These are phyloP conservation scores for Scleroderma citrinum DNA, from an alignment of 768 basidiomycete genomes.

Conservation along the genomic window DNA sequence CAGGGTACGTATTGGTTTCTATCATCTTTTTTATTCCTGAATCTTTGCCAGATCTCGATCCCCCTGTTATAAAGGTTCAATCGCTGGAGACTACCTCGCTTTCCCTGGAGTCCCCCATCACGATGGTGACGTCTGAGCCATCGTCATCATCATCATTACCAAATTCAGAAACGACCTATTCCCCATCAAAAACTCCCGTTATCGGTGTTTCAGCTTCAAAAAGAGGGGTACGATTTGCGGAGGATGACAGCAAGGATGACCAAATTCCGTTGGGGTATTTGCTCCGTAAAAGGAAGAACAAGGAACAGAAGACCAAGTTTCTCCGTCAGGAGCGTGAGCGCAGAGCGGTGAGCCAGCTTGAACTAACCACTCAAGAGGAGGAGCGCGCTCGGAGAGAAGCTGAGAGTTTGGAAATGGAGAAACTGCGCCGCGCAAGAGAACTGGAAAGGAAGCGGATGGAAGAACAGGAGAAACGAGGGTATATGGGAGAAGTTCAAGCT, in stretches of 20 bases:
- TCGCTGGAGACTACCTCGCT: neutral
- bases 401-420: constrained; percentile 44
- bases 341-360: constrained; percentile 39
- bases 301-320: constrained; percentile 66
- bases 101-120: constrained; percentile 1
- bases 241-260: constrained; percentile 60
- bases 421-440: constrained; percentile 40
- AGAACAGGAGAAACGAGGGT: constrained; percentile 50
- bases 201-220: constrained; percentile 15
- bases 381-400: constrained; percentile 41
- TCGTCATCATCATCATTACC: neutral
- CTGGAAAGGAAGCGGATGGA: constrained; percentile 33
- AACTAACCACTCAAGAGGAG: constrained; percentile 32
- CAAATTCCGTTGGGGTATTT: constrained; percentile 62
- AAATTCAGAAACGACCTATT: neutral
- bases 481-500: constrained; percentile 55
- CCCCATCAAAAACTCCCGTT: constrained; percentile 6
- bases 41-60: constrained; percentile 16
- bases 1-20: constrained; percentile 13
- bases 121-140: constrained; percentile 2
- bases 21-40: constrained; percentile 7
- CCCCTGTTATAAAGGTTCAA: constrained; percentile 8
- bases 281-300: constrained; percentile 65
- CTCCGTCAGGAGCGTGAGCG: constrained; percentile 54
- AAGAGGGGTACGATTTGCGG: constrained; percentile 61